Evolutionary conservation across 2,329 filamentous ascomycete genomes (phyloP), one percentile per base, ranked within the genome.

Genomic region (Aspergillus transmontanensis): DNA sequence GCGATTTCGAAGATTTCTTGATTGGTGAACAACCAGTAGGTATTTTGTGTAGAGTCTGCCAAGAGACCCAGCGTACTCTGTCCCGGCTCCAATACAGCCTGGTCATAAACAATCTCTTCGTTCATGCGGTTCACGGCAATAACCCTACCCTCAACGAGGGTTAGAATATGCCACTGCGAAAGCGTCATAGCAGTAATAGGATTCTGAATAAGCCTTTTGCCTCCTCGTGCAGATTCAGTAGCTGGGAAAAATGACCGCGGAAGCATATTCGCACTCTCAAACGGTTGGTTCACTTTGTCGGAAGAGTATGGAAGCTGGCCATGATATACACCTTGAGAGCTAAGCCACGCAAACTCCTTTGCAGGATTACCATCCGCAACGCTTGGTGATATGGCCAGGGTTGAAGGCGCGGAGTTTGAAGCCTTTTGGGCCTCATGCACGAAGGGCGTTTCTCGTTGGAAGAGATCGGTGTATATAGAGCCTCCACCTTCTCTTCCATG

Each of bases 1-100:
- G 95, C 91, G 63, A 99, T 90, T 79, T 99, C 95, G 70, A 93
- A 97, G 57, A 99, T 97, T 72, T 96, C 93, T 61, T 92, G 86
- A 0, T 87, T 86, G 0, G 94, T 98, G 73, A 98, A 96, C 2
- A 99, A 85, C 95, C 96, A 99, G 75, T 94, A 97, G 0, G 95
- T 99, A 73, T 94, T 96, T 82, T 97, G 97, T 76, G 95, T 94
- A 64, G 91, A 86, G 77, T 99, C 95, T 10, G 94, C 89, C 57
- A 93, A 90, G 21, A 99, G 85, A 0, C 92, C 93, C n/a, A 99
- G 82, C 5, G 90, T 88, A 71, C 85, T 89, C 71, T 97, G 91
- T 0, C 90, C 91, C 5, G 88, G 85, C 60, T 94, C 90, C 16
- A 98, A 83, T 5, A 99, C 90, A 26, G 89, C 84, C 77, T 98